Evolutionary conservation across 1,284 basidiomycete genomes (phyloP), one percentile per base, ranked within the genome.

Genomic region (Moesziomyces antarcticus): DNA sequence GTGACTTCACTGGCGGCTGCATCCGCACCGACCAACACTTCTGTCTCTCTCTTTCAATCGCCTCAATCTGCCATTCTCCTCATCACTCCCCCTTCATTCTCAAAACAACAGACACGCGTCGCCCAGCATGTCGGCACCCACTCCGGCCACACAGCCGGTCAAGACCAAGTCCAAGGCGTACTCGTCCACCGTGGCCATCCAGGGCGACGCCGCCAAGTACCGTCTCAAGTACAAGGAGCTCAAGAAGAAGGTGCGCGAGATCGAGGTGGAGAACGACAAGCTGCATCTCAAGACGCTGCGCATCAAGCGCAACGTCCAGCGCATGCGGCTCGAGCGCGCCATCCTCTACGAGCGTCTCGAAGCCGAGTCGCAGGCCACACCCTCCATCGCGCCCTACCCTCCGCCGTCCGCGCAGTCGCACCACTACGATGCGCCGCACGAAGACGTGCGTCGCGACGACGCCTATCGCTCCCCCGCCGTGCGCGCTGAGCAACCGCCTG

Each of bases 181-280:
- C 65, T 65, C 73, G 4, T 81, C 80, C 16, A 75, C 71, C n/a
- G 73, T 82, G n/a, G 80, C 80, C 33, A 76, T 82, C 16, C 79
- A 81, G 53, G 78, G 78, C 25, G 93, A 95, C 84, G 93, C 94
- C 82, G 89, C 89, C 81, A 94, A 93, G 85, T 95, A 95, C 84
- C 89, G 92, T 66, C 88, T 88, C 80, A 95, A 95, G 85, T 94
- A 94, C 87, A 92, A 90, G 84, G 93, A 95, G 67, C 87, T 95
- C 74, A 94, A 93, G 84, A 88, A 89, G 83, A 94, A 94, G 86
- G 91, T 94, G 56, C 90, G 90, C 83, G 92, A 94, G 85, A 92
- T 95, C 69, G 93, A 95, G 85, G 85, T 88, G 91, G 92, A 93
- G 85, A 94, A 94, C 85, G 93, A 94, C 87, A 92, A 90, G 85